Conservation (phyloP, 164 flowering plant genomes). For the Euptelea pleiosperma region DNA sequence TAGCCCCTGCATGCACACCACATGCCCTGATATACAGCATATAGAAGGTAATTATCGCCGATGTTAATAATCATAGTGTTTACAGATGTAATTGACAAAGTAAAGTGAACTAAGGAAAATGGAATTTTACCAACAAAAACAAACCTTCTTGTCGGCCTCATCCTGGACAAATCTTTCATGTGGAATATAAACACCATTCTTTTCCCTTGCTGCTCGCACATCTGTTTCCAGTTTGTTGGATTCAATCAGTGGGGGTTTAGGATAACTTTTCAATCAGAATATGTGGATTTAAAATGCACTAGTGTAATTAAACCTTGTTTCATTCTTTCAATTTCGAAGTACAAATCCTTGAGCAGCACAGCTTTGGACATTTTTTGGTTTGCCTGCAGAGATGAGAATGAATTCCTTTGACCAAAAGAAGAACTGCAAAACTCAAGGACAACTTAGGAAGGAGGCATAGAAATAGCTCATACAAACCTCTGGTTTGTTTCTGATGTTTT, state of each 20-base stretch:
- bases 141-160: constrained; percentile 80
- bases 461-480: constrained; percentile 46
- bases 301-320: constrained; percentile 55
- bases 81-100: too few species aligned
- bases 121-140: too few species aligned
- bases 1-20: too few species aligned
- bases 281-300: neutral
- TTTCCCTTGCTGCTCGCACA: constrained; percentile 83
- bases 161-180: constrained; percentile 73
- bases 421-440: neutral
- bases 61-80: too few species aligned
- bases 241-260: neutral
- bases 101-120: too few species aligned
- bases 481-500: constrained; percentile 76
- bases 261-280: neutral
- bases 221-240: constrained; percentile 38
- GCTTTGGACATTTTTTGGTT: constrained; percentile 73
- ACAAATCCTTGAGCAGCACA: constrained; percentile 67
- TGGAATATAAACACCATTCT: constrained; percentile 80
- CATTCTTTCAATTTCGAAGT: constrained; percentile 71
- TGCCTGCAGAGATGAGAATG: constrained; percentile 43
- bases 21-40: too few species aligned
- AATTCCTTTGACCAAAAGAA: constrained; percentile 6
- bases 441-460: neutral
- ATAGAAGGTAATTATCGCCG: too few species aligned